Evolutionary conservation across 441 rosid genomes (phyloP), one percentile per base, ranked within the genome.

Genomic region (Eruca vesicaria): DNA sequence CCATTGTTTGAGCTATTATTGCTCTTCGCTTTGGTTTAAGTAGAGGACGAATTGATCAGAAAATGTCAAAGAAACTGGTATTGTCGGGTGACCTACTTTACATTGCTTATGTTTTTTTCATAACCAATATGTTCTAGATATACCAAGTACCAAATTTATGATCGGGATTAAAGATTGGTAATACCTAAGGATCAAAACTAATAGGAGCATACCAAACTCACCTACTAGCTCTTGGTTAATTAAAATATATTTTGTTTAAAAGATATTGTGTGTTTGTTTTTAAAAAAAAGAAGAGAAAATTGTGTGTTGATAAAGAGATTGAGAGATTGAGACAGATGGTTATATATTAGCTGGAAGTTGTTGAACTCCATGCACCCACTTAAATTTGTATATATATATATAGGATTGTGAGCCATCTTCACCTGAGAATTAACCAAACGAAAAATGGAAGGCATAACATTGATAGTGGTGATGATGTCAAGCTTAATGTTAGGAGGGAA

Each of bases 301-400:
- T 15, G 21, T 8, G 63, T 29, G 38, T 59, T 59, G 33, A 28
- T 60, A 66, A 19, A 7, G 26, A 65, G 58, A 58, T 43, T 23
- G 2, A 23, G n/a, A n/a, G n/a, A n/a, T n/a, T 41, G 18, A 52
- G 45, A 31, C 48, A 63, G 32, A 63, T 33, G 31, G 14, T 31
- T 70, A 35, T 41, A 70, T 26, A 55, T 64, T 73, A 69, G 82
- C 59, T 80, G 80, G 61, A 77, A 80, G 94, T 85, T 79, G 98
- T 83, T 93, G 86, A 93, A 84, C 98, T 76, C 81, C 92, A 71
- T 86, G 81, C 77, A 84, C 68, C 76, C 74, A 84, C 72, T 74
- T 77, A 76, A 43, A 84, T 75, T 79, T 53, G 16, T 29, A 31
- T 0, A 31, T 4, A 32, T 6, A 35, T 29, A 15, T 67, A 32